phyloP scores from a whole-genome alignment of 108 stramenopile species.

The Stephanodiscus minutulus region DNA sequence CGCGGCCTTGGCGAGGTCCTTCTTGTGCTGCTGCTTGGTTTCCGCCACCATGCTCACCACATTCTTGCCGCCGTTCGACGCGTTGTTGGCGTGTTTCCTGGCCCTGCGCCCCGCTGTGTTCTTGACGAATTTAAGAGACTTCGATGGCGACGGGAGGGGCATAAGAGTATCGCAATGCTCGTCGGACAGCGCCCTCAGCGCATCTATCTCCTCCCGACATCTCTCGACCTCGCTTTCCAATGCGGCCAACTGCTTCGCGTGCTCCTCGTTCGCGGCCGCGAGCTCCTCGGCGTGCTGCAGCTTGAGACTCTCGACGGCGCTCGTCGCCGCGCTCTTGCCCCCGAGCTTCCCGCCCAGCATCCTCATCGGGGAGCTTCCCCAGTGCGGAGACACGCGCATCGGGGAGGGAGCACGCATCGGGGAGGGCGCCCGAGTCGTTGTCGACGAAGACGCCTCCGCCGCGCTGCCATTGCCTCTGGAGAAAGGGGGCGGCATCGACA shows the following conservation, averaged over 20 bases:
- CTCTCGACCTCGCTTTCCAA: conserved; percentile 17
- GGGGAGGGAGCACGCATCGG: no score
- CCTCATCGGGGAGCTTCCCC: neutral
- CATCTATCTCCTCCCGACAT: conserved; percentile 10
- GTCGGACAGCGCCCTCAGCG: conserved; percentile 17
- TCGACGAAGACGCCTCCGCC: neutral
- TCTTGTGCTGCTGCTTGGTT: conserved; percentile 12
- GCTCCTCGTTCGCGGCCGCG: conserved; percentile 4
- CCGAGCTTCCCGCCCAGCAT: conserved; percentile 10
- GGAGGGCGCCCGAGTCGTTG: neutral
- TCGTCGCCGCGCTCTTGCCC: conserved; percentile 1
- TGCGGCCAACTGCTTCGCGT: conserved; percentile 8
- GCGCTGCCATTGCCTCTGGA: no score
- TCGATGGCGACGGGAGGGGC: conserved; percentile 19
- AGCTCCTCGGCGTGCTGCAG: conserved; percentile 25
- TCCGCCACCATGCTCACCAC: conserved; percentile 2
- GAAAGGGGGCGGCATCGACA: no score
- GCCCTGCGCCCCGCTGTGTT: conserved; percentile 6
- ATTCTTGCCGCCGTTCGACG: neutral
- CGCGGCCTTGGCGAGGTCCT: conserved; percentile 18
- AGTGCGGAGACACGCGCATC: no score
- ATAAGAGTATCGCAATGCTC: conserved; percentile 11
- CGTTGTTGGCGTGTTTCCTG: neutral
- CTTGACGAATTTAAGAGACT: conserved; percentile 16
- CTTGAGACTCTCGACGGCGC: conserved; percentile 16